Evolutionary conservation across 129 eudicot species (phyloP), one percentile per base, ranked within the genome.

Genomic region (Lactuca sativa): DNA sequence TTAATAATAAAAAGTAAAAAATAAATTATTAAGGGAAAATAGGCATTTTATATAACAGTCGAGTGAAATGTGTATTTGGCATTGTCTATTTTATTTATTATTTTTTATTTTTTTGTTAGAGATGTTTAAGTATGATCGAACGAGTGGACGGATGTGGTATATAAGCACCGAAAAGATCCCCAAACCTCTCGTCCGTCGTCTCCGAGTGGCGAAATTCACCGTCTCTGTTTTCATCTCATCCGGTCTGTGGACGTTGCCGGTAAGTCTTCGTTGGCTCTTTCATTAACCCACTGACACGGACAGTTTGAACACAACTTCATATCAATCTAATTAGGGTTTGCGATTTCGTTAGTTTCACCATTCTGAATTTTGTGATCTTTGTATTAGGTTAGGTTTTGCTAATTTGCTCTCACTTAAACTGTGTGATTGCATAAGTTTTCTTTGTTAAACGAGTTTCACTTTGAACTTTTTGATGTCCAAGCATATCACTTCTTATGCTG

Each of bases 131-230:
- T 44, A 41, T 41, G 48, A 9, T 41, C 48, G 52, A 44, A 11
- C 52, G 52, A 44, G 52, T 44, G 52, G 52, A 44, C 52, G 52
- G 52, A 9, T 44, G 52, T 4, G 12, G 52, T 7, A 56, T 56
- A 56, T 56, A 56, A 56, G 9, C 33, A 21, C 37, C 37, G 37
- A 56, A 56, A 56, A 12, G 6, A 25, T 30, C 67, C 67, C 55
- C 56, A 11, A 21, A 21, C 56, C 33, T 18, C 9, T 47, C 57
- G 70, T 7, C 7, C 43, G 56, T 65, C 57, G 69, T 65, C 41
- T 65, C 58, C 43, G 56, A 47, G 13, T 48, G 16, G 41, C 57
- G n/a, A 65, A 47, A 47, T 65, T 51, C 41, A 3, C 44, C 57
- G 38, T 64, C 69, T 59, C 64, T 6, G 47, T 64, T 17, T 13